A percentile compares a stretch with the other conserved stretches of the same genome.
These are phyloP conservation scores for Chaetomium tenue DNA, from an alignment of 495 filamentous ascomycete genomes.

Conservation along the genomic window DNA sequence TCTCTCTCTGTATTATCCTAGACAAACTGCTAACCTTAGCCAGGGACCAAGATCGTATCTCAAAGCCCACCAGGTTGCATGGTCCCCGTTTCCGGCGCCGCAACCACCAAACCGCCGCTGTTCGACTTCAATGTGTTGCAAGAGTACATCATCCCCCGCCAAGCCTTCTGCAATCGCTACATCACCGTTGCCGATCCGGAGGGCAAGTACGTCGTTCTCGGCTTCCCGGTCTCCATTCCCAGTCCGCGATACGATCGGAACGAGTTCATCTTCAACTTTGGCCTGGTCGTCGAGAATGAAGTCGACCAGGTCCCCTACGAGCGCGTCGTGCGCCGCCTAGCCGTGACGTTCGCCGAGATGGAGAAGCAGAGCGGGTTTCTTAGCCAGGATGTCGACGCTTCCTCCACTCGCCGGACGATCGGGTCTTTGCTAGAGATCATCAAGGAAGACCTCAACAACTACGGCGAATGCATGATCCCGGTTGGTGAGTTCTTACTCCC, in stretches of 20 bases:
- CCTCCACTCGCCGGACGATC: constrained; percentile 58
- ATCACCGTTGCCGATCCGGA: constrained; percentile 71
- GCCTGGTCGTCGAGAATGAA: constrained; percentile 71
- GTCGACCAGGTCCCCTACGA: constrained; percentile 67
- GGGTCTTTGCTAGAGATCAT: constrained; percentile 84
- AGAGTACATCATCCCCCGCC: constrained; percentile 87
- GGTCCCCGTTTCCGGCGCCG: constrained; percentile 54
- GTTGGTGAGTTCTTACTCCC: constrained; percentile 59
- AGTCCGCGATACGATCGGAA: constrained; percentile 78
- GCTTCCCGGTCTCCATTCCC: constrained; percentile 84
- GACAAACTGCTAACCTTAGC: background rate
- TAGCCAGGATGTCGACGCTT: constrained; percentile 48
- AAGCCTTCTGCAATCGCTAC: constrained; percentile 85
- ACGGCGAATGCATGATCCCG: constrained; percentile 96
- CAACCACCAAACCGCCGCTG: constrained; percentile 58
- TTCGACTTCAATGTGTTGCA: constrained; percentile 80
- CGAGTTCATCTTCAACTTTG: constrained; percentile 98
- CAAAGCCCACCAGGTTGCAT: constrained; percentile 75
- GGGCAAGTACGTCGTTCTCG: constrained; percentile 75
- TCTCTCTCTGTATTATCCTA: background rate
- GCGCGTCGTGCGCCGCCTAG: constrained; percentile 80
- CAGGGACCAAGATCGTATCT: constrained; percentile 78
- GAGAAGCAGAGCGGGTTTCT: constrained; percentile 84
- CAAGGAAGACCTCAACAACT: constrained; percentile 94
- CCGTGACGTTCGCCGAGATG: constrained; percentile 77